phyloP scores from a whole-genome alignment of 2,329 filamentous ascomycete genomes.

The Waltergamsia citrina region DNA sequence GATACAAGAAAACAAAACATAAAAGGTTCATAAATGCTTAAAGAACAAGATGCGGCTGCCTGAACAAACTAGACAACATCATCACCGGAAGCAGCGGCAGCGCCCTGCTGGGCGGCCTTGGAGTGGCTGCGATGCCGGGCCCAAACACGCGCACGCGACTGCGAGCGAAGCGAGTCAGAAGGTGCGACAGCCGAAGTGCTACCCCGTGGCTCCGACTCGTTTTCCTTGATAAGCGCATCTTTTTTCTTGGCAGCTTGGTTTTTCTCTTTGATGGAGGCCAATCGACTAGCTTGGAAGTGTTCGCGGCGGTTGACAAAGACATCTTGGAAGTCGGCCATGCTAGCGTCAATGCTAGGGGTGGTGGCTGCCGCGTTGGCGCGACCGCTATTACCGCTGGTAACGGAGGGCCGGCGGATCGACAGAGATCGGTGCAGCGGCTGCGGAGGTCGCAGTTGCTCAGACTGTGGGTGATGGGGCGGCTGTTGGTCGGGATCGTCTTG shows the following conservation, averaged over 20 bases:
- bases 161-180: conserved; percentile 11
- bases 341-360: conserved; percentile 15
- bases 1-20: background rate
- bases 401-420: conserved; percentile 7
- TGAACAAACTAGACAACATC: conserved; percentile 4
- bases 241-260: conserved; percentile 17
- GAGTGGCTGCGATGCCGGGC: conserved; percentile 14
- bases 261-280: conserved; percentile 27
- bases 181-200: conserved; percentile 17
- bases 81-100: background rate
- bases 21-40: no score
- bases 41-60: no score
- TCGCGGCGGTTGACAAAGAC: conserved; percentile 34
- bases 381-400: conserved; percentile 8
- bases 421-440: conserved; percentile 2
- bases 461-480: background rate
- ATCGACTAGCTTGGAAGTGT: conserved; percentile 20
- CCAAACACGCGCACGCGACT: conserved; percentile 18
- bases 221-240: conserved; percentile 9
- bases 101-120: no score
- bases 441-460: background rate
- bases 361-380: conserved; percentile 8
- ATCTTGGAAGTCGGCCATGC: conserved; percentile 31
- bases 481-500: conserved; percentile 11
- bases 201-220: conserved; percentile 9